Evolutionary conservation across 2,329 filamentous ascomycete species (phyloP).

Genomic region (Fusarium pseudonygamai): DNA sequence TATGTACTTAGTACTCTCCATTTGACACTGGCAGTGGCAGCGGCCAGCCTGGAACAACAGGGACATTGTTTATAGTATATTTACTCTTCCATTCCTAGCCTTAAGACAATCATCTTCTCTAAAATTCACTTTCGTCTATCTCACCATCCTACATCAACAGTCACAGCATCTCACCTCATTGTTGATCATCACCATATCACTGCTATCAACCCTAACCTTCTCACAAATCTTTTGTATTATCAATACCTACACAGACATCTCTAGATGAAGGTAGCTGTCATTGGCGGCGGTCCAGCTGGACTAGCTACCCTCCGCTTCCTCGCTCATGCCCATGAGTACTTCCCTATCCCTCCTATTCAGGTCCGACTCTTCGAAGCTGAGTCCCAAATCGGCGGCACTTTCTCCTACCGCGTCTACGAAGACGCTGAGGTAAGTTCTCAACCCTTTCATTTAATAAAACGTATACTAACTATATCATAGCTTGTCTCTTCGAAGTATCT

Average conservation of each 20-base stretch:
- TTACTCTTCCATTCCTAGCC: too few relatives aligned
- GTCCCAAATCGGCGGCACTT: conserved; percentile 57
- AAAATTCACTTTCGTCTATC: accelerated
- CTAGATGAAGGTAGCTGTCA: conserved; percentile 54
- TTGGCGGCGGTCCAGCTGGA: conserved; percentile 56
- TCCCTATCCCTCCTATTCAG: conserved; percentile 51
- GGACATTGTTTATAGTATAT: neutral
- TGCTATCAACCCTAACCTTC: neutral
- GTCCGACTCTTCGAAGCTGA: conserved; percentile 57
- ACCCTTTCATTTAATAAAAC: accelerated
- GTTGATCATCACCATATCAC: neutral
- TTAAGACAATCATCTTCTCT: accelerated
- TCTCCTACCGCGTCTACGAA: conserved; percentile 58
- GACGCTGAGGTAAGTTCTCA: conserved; percentile 53
- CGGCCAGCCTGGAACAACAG: neutral
- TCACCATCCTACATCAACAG: neutral
- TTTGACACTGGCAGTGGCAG: neutral
- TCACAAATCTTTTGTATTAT: neutral
- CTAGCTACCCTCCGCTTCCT: conserved; percentile 55
- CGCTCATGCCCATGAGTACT: conserved; percentile 50
- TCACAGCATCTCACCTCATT: neutral
- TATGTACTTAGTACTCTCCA: neutral
- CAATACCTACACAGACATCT: too few relatives aligned
- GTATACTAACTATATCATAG: conserved; percentile 26
- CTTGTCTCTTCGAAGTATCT: conserved; percentile 61